Evolutionary conservation across 768 basidiomycete genomes (phyloP), one percentile per base, ranked within the genome.

Genomic region (Termitomyces sp.): DNA sequence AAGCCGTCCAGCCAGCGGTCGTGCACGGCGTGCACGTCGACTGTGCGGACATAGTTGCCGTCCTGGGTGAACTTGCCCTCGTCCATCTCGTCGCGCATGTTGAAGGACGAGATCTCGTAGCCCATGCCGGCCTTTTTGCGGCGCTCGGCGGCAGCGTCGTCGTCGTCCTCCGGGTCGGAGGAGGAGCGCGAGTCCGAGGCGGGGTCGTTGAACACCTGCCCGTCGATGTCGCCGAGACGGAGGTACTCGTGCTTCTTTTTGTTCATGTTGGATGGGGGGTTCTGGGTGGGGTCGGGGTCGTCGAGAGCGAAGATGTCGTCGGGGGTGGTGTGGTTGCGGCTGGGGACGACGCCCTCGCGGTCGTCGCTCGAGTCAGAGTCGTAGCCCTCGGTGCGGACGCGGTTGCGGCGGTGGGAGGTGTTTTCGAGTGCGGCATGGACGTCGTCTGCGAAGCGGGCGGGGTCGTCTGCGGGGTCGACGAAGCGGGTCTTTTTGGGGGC

Each of bases 21-120:
- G 68, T 99, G 94, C 40, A 88, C 82, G 26, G 87, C 92, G 67
- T 94, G 89, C 1, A 90, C 91, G 70, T 99, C 97, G 67, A 87
- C 86, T 11, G 87, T 80, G 62, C 89, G 86, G 49, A 90, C 84
- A 67, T 94, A 93, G 64, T 72, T 89, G 47, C 97, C 97, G 67
- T 98, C 96, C 58, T 89, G 90, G 5, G 91, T 87, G 75, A 99
- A 98, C 67, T 94, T 92, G 40, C 97, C 97, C 72, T 98, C 96
- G 66, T 93, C 88, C 89, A 98, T 95, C 78, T 99, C 97, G 64
- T 92, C 89, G 61, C 94, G 87, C 96, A 99, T 98, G 70, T 99
- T 96, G 84, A 99, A 99, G 28, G 92, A 90, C 3, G 91, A 94
- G 10, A 99, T 63, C 67, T 95, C 89, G 71, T 75, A 96, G 2